A percentile compares a stretch with the other conserved stretches of the same genome.
phyloP scores from a whole-genome alignment of 192 early-diverging fungal genomes.

The Linnemannia zychae region DNA sequence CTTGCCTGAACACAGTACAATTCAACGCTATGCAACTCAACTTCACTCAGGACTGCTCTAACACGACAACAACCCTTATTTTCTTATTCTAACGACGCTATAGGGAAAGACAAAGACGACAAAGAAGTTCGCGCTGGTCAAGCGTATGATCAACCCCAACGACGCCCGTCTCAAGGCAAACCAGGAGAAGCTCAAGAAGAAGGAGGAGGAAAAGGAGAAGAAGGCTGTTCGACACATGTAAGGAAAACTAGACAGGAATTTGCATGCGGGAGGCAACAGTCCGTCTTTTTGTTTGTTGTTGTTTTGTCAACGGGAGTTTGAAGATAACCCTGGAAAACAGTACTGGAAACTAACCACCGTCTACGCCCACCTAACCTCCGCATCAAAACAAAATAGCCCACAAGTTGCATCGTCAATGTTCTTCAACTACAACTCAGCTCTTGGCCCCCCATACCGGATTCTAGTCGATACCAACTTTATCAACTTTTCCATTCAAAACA shows the following conservation, averaged over 20 bases:
- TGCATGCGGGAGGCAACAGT: not conserved
- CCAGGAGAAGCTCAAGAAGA: constrained; percentile 78
- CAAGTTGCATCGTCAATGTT: constrained; percentile 95
- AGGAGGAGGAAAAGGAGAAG: constrained; percentile 78
- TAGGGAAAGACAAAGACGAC: constrained; percentile 93
- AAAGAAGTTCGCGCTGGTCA: constrained; percentile 94
- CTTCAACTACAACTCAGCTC: constrained; percentile 96
- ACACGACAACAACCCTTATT: not conserved
- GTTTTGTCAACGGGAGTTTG: not conserved
- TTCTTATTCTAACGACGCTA: not conserved
- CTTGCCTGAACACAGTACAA: too few relatives aligned
- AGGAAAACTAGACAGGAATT: constrained; percentile 22
- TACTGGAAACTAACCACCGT: not conserved
- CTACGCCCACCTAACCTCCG: not conserved
- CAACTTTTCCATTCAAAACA: constrained; percentile 99
- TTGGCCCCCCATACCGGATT: constrained; percentile 97
- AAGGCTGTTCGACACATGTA: constrained; percentile 82
- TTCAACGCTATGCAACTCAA: too few relatives aligned
- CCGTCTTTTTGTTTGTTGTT: not conserved
- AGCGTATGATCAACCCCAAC: constrained; percentile 92
- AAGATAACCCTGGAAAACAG: not conserved
- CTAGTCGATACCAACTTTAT: constrained; percentile 99
- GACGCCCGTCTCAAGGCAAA: constrained; percentile 87
- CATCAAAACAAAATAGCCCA: constrained; percentile 62
- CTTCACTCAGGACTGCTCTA: too few relatives aligned